phyloP scores from a whole-genome alignment of 2,329 filamentous ascomycete genomes.

The Rachicladosporium sp. region DNA sequence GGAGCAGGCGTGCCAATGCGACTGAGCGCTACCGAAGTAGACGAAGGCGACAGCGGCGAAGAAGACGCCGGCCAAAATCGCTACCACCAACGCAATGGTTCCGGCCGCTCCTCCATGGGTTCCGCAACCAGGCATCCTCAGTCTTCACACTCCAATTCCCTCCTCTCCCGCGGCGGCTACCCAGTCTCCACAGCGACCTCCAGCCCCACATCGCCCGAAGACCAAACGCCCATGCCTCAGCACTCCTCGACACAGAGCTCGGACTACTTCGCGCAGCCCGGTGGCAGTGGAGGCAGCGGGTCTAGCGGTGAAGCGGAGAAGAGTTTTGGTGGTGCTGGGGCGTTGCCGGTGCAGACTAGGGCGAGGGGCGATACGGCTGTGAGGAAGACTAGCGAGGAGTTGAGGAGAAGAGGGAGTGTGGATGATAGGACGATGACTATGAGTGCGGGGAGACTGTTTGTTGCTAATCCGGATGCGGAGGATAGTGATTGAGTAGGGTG shows the following conservation, averaged over 20 bases:
- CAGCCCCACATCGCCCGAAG: conserved; percentile 27
- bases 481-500: too few species aligned
- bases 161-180: conserved; percentile 20
- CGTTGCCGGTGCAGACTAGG: conserved; percentile 31
- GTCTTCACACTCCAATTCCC: conserved; percentile 27
- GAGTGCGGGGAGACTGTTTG: conserved; percentile 57
- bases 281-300: conserved; percentile 29
- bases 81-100: conserved; percentile 59
- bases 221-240: conserved; percentile 35
- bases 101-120: conserved; percentile 54
- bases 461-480: conserved; percentile 62
- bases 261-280: conserved; percentile 32
- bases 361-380: conserved; percentile 31
- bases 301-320: conserved; percentile 38
- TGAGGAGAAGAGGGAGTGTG: conserved; percentile 66
- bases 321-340: conserved; percentile 42
- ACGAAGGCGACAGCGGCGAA: conserved; percentile 72
- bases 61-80: conserved; percentile 29
- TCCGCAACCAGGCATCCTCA: conserved; percentile 17
- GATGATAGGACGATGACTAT: conserved; percentile 73
- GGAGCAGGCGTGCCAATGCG: conserved; percentile 81
- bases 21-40: conserved; percentile 88
- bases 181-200: conserved; percentile 7
- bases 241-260: conserved; percentile 18
- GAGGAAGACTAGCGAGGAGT: conserved; percentile 55